Conservation (phyloP, 148 eudicot genomes). For the Vaccinium corymbosum region DNA sequence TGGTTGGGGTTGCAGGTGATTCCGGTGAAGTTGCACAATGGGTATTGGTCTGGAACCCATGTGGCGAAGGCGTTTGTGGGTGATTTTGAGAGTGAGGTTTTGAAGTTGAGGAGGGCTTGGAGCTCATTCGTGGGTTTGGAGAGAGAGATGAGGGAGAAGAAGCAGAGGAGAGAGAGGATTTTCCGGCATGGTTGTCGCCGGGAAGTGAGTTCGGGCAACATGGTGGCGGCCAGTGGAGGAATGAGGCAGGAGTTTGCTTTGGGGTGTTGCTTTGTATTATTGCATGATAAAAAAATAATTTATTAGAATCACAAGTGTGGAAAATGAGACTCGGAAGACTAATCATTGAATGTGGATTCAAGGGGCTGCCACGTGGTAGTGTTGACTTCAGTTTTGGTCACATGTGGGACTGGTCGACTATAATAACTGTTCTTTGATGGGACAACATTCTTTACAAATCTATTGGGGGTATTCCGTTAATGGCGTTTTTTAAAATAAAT, state of each 20-base stretch:
- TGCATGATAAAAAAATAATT: no score
- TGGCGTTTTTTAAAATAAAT: no score
- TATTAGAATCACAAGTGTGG: not conserved
- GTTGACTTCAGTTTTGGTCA: no score
- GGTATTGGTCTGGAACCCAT: constrained; percentile 20
- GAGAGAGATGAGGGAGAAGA: constrained; percentile 8
- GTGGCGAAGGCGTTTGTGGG: constrained; percentile 16
- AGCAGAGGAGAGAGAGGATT: constrained; percentile 9
- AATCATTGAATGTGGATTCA: not conserved
- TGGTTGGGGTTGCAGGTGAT: constrained; percentile 20
- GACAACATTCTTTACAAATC: no score
- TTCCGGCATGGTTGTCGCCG: constrained; percentile 3
- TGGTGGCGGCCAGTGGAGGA: not conserved
- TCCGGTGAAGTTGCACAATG: constrained; percentile 34
- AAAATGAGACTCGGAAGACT: not conserved
- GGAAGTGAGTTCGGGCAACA: not conserved
- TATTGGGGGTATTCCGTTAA: no score
- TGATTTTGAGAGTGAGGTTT: constrained; percentile 22
- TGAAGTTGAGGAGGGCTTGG: constrained; percentile 28
- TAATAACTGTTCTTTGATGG: no score
- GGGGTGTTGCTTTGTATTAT: no score
- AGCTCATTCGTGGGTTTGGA: constrained; percentile 19
- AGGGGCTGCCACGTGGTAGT: no score
- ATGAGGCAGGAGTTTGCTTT: not conserved
- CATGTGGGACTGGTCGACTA: no score